phyloP scores from a whole-genome alignment of 768 basidiomycete genomes.

The Podaxis sp. region DNA sequence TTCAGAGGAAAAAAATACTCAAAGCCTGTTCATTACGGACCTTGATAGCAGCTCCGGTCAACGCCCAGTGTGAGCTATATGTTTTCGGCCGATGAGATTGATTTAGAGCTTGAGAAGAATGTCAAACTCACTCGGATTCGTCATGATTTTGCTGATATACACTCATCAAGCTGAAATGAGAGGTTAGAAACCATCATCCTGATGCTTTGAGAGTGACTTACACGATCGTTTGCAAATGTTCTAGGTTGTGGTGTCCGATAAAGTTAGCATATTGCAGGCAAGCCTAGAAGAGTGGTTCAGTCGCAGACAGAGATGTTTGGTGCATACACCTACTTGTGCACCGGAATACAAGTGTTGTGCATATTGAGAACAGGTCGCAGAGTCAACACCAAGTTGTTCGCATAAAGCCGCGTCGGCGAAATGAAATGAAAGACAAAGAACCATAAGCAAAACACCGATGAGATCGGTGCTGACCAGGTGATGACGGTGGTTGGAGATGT shows the following conservation, averaged over 20 bases:
- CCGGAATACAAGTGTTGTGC: constrained; percentile 21
- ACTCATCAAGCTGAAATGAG: constrained; percentile 20
- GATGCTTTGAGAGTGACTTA: constrained; percentile 5
- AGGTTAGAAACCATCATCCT: not conserved
- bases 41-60: constrained; percentile 23
- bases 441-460: constrained; percentile 20
- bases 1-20: not conserved
- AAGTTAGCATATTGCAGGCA: constrained; percentile 22
- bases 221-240: constrained; percentile 23
- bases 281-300: constrained; percentile 10
- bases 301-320: too few species aligned
- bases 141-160: constrained; percentile 24
- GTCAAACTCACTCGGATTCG: constrained; percentile 20
- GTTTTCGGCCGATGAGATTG: not conserved
- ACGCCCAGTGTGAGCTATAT: constrained; percentile 21
- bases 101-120: not conserved
- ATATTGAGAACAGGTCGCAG: constrained; percentile 13
- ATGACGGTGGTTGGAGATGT: constrained; percentile 1
- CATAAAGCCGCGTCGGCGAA: constrained; percentile 19
- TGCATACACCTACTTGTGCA: constrained; percentile 16
- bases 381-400: constrained; percentile 16
- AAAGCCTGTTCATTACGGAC: constrained; percentile 5
- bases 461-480: constrained; percentile 13
- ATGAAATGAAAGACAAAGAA: constrained; percentile 20
- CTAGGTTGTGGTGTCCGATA: constrained; percentile 19